These are phyloP conservation scores for Metschnikowia vanudenii DNA, from an alignment of 805 yeast species.

Conservation along the genomic window DNA sequence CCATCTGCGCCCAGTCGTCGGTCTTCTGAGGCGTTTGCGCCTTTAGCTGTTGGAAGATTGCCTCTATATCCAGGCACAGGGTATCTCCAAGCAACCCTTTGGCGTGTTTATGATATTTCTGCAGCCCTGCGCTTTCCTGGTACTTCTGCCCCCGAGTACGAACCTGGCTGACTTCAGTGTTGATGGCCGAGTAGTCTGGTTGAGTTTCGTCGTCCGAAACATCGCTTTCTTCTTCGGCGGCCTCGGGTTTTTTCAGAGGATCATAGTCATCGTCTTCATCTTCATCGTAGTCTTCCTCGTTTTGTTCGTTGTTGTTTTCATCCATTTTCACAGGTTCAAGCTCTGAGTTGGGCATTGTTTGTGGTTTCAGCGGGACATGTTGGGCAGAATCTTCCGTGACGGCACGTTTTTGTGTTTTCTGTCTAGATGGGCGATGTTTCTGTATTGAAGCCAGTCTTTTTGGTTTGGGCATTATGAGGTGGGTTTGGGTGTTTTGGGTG, in stretches of 20 bases:
- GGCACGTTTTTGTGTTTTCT: no score
- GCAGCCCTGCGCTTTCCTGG: conserved; percentile 30
- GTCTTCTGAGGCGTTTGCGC: conserved; percentile 7
- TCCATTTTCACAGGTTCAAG: background rate
- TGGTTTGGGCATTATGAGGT: no score
- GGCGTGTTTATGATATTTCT: background rate
- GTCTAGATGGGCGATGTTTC: no score
- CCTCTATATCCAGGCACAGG: conserved; percentile 31
- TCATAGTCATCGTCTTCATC: conserved; percentile 59
- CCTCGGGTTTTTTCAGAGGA: conserved; percentile 34
- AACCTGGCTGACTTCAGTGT: conserved; percentile 54
- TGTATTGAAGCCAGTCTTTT: no score
- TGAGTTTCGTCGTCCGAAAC: conserved; percentile 23
- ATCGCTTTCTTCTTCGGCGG: conserved; percentile 14
- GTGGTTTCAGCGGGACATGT: background rate
- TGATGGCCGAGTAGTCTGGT: conserved; percentile 49
- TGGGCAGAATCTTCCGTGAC: no score
- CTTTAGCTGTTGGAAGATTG: conserved; percentile 27
- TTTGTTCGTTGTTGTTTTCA: conserved; percentile 10
- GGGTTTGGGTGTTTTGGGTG: no score
- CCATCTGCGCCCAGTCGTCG: conserved; percentile 19
- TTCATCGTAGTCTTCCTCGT: conserved; percentile 49
- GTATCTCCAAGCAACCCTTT: conserved; percentile 18
- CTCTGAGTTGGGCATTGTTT: background rate
- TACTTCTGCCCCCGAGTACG: conserved; percentile 66